Conservation (phyloP, 306 rosid genomes). For the Cicer yamashitae region DNA sequence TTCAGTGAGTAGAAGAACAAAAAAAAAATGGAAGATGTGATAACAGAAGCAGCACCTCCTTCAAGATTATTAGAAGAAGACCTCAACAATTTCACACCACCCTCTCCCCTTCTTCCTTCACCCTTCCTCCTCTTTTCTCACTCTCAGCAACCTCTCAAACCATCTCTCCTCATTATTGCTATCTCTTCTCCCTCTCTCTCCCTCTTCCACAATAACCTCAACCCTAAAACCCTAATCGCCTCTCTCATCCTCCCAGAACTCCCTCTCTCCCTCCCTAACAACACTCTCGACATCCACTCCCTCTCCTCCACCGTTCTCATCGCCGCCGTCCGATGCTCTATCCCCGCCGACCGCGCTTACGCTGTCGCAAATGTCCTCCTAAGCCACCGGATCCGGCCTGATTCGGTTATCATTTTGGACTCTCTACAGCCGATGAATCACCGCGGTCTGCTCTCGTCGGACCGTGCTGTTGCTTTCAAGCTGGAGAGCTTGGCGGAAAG, state of each 20-base stretch:
- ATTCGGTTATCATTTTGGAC: conserved; percentile 64
- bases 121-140: conserved; percentile 68
- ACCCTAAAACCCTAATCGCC: conserved; percentile 56
- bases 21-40: conserved; percentile 73
- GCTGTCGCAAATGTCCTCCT: conserved; percentile 57
- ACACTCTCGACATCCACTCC: conserved; percentile 57
- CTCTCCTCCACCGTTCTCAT: conserved; percentile 49
- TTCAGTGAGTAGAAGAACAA: too few species aligned
- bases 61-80: conserved; percentile 83
- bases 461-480: conserved; percentile 66
- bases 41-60: conserved; percentile 84
- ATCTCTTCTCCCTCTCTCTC: conserved; percentile 68
- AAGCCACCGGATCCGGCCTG: conserved; percentile 52
- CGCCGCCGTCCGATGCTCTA: conserved; percentile 51
- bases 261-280: conserved; percentile 56
- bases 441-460: conserved; percentile 67
- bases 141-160: conserved; percentile 59
- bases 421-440: conserved; percentile 54
- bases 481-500: conserved; percentile 69
- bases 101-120: conserved; percentile 64
- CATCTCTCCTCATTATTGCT: conserved; percentile 73
- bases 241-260: conserved; percentile 77
- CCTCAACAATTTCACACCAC: conserved; percentile 72
- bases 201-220: conserved; percentile 54
- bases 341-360: conserved; percentile 61